These are phyloP conservation scores for Quambalaria eucalypti DNA, from an alignment of 1,284 basidiomycete species.

Conservation along the genomic window DNA sequence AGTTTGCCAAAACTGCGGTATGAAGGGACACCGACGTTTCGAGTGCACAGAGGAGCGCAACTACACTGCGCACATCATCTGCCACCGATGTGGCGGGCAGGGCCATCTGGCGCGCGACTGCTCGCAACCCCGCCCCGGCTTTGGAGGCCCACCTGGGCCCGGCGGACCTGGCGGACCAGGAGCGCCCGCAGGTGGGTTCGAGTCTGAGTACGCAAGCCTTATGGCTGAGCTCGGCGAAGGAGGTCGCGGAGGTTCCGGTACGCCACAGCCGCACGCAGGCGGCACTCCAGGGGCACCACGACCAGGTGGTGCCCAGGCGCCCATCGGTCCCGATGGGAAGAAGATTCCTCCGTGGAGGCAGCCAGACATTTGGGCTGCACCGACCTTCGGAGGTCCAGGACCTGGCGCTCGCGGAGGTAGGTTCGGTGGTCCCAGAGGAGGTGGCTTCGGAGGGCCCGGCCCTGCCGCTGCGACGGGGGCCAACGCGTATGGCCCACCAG, in stretches of 20 bases:
- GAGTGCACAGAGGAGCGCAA: conserved; percentile 44
- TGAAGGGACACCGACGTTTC: conserved; percentile 57
- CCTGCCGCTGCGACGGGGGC: not conserved
- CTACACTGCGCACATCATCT: conserved; percentile 42
- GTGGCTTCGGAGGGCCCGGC: not conserved
- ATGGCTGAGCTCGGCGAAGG: conserved; percentile 97
- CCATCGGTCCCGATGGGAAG: conserved; percentile 32
- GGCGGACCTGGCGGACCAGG: conserved; percentile 13
- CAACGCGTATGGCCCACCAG: not conserved
- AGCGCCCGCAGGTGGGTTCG: conserved; percentile 56
- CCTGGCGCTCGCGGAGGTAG: conserved; percentile 8
- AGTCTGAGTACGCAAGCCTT: conserved; percentile 90
- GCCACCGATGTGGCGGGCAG: conserved; percentile 43
- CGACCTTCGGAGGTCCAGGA: conserved; percentile 17
- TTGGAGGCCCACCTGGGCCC: conserved; percentile 52
- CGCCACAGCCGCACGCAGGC: conserved; percentile 1
- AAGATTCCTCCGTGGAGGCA: conserved; percentile 46
- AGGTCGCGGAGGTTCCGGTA: conserved; percentile 44
- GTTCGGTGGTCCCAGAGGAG: not conserved
- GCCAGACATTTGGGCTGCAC: conserved; percentile 38
- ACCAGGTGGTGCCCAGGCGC: conserved; percentile 7
- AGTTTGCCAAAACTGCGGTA: conserved; percentile 94
- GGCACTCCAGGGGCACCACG: conserved; percentile 11
- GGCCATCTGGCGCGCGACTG: conserved; percentile 46
- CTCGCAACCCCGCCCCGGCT: conserved; percentile 55